Base-by-base conservation (phyloP, 2,329 filamentous ascomycete genomes). In the Curvularia verruculosa region DNA sequence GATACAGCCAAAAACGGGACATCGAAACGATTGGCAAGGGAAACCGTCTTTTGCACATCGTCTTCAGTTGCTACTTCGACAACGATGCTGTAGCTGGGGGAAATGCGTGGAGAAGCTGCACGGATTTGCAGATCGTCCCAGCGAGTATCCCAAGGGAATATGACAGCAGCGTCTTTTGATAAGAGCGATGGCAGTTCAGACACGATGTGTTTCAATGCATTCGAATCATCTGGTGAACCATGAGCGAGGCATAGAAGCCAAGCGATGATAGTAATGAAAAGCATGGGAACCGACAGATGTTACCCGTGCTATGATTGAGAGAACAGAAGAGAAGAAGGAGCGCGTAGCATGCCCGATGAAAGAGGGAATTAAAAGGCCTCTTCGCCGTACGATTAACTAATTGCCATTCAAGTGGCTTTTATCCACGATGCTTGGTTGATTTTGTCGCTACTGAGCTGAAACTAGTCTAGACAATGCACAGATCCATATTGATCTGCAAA, bases 1-100 rank as follows among this genome's bases (percentile, higher is more conserved):
- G 73, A 72, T 1, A 71, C 71, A 13, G 71, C 74, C 3, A 78
- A 65, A 41, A 79, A 77, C 0, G 75, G 68, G n/a, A 78, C 67
- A 6, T 70, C 60, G 36, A 58, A 53, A n/a, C 46, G 49, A 50
- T 54, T 58, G 5, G 66, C 65, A 9, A 56, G 49, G 0, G 44
- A 15, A 0, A 67, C 55, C 1, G 54, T 63, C 3, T 24, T 43
- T 26, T 64, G 54, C 9, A 69, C 65, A 39, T 68, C 66, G 1
- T 48, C 23, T 36, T 67, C 64, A 0, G 60, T 64, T 1, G 60
- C 66, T 4, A 61, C 58, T 44, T 68, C 56, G 6, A 68, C 51
- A 2, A 69, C 47, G 9, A 61, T 55, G 18, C 49, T 59, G 44
- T 66, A 67, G 2, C 56, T 31, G 0, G 66, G 64, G 7, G 53